Evolutionary conservation across 805 yeast species (phyloP), one percentile per base, ranked within the genome.

Genomic region (Wickerhamomyces xylosicus): DNA sequence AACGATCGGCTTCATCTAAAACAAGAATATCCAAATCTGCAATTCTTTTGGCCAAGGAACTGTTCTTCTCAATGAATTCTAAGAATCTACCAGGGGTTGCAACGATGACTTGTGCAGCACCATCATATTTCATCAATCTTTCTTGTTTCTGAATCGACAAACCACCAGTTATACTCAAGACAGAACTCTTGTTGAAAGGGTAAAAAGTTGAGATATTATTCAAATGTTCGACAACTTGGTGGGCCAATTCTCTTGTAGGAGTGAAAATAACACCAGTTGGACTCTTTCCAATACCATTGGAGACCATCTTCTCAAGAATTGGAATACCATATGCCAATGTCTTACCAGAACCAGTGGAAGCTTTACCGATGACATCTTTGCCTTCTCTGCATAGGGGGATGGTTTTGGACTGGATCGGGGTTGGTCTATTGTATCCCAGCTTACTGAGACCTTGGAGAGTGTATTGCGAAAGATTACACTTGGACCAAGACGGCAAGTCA

Each of bases 331-430:
- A 92, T 0, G 98, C 99, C 41, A 89, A 65, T 0, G 98, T 92
- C 57, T 92, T 92, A 69, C 98, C 98, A 1, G 95, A 85, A 57
- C 98, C 98, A 1, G 98, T 92, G 10, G 92, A 81, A 14, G 98
- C 98, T 55, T 90, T 92, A 40, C 98, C 98, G 47, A 92, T 78
- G 4, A 92, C 74, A 60, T 92, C 97, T 28, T 67, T 69, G 5
- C 89, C 94, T 21, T 67, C 65, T 13, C 85, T 42, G 2, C 90
- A 85, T 20, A 68, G 51, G 2, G 97, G 95, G 39, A 92, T 79
- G 9, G 90, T 67, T 41, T 64, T 63, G 43, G 67, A 69, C 60
- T 92, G 98, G 53, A 92, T 87, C 27, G 79, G 84, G 0, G 97
- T 89, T 9, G 98, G 98, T 18, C 64, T 59, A 1, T 47, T 52